phyloP scores from a whole-genome alignment of 305 asterid species.

The Fraxinus velutina region DNA sequence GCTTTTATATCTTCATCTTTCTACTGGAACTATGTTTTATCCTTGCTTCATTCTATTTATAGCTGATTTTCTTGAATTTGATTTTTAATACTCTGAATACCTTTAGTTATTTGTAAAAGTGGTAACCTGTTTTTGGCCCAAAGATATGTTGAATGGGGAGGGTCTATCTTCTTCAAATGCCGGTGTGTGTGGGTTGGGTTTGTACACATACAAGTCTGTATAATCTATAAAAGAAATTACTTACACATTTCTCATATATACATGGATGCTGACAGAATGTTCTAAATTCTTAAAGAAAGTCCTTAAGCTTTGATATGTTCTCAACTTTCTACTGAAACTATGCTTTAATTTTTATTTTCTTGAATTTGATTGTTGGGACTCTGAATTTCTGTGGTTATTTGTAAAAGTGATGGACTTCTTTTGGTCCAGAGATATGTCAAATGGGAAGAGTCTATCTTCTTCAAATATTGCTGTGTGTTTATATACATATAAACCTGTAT shows the following conservation, averaged over 20 bases:
- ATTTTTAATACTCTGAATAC: neutral
- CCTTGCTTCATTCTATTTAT: constrained; percentile 7
- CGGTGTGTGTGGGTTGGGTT: neutral
- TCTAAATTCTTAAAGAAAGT: neutral
- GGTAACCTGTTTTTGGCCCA: neutral
- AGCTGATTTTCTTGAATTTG: constrained; percentile 12
- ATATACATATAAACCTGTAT: neutral
- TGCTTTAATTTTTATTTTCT: constrained; percentile 12
- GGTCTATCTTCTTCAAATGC: neutral
- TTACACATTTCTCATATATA: neutral
- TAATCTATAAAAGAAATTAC: neutral
- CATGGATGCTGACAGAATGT: constrained; percentile 1
- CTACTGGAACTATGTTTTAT: constrained; percentile 17
- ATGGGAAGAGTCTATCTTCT: neutral
- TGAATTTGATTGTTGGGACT: constrained; percentile 12
- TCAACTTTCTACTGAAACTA: constrained; percentile 3
- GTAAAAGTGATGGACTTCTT: neutral
- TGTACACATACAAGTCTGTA: neutral
- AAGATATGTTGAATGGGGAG: constrained; percentile 2
- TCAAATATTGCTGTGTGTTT: neutral
- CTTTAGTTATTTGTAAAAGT: neutral
- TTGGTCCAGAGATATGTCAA: neutral
- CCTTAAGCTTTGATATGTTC: constrained; percentile 3
- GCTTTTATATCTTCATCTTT: neutral
- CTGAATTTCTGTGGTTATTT: neutral